Evolutionary conservation across 202 grass and related monocot genomes (phyloP).

Genomic region (Bolboschoenoplectus hybrid): DNA sequence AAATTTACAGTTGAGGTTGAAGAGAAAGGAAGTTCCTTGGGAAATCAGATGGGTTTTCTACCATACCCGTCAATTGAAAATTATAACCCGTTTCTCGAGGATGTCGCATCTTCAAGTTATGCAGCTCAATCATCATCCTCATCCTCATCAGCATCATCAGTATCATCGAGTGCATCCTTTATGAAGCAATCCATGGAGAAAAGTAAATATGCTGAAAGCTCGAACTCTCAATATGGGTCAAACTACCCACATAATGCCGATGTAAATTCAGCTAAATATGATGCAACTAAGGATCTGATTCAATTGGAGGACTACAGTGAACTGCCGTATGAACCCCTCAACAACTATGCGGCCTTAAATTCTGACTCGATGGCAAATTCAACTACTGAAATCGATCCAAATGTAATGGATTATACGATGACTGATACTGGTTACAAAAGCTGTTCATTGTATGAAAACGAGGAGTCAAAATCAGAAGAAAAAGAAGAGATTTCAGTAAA

Average conservation of each 20-base stretch:
- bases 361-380: constrained; percentile 14
- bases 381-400: constrained; percentile 35
- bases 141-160: constrained; percentile 3
- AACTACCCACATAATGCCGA: constrained; percentile 13
- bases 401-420: constrained; percentile 36
- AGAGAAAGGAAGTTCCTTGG: constrained; percentile 18
- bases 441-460: constrained; percentile 20
- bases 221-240: constrained; percentile 24
- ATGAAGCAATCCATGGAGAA: constrained; percentile 33
- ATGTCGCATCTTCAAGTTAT: constrained; percentile 39
- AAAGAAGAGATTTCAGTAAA: constrained; percentile 23
- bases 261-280: constrained; percentile 34
- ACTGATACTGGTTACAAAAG: constrained; percentile 25
- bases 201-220: constrained; percentile 27
- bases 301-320: constrained; percentile 36
- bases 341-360: constrained; percentile 36
- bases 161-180: constrained; percentile 22
- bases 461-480: constrained; percentile 28
- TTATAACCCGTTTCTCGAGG: constrained; percentile 30
- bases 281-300: constrained; percentile 29
- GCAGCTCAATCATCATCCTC: constrained; percentile 17
- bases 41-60: constrained; percentile 26
- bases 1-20: constrained; percentile 35
- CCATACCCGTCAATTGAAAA: constrained; percentile 32
- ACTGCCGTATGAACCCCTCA: constrained; percentile 34